Percentiles rank a stretch among this genome's conserved stretches.
phyloP scores from a whole-genome alignment of 257 asterid species.

The Solanum arcanum region DNA sequence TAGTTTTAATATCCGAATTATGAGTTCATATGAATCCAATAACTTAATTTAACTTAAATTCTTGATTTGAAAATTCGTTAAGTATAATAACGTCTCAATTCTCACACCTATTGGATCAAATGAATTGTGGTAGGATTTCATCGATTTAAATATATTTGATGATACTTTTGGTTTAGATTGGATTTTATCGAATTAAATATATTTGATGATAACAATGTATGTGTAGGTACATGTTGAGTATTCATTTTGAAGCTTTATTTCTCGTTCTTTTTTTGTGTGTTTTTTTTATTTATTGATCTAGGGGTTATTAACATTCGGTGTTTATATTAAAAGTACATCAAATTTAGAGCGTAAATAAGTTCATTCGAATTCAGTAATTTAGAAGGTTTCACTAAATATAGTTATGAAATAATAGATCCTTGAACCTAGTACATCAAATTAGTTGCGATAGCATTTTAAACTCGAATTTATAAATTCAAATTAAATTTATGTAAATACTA shows the following conservation, averaged over 20 bases:
- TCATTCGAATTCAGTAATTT: too few species aligned
- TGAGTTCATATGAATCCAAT: neutral
- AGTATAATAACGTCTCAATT: neutral
- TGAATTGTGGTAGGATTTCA: neutral
- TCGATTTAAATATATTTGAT: neutral
- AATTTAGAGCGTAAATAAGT: too few species aligned
- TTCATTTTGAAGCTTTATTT: too few species aligned
- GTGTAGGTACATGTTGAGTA: too few species aligned
- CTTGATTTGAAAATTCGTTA: fast-evolving
- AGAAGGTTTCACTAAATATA: neutral
- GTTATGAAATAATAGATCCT: neutral
- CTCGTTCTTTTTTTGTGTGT: too few species aligned
- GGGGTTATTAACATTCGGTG: fast-evolving
- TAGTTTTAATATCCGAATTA: neutral
- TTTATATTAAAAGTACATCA: too few species aligned
- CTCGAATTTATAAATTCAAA: neutral
- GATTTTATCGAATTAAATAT: neutral
- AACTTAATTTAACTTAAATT: neutral
- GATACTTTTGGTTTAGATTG: neutral
- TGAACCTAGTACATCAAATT: neutral
- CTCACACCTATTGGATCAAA: neutral
- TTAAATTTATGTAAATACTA: too few species aligned
- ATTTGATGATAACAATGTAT: neutral
- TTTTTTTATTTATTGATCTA: too few species aligned
- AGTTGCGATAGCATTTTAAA: neutral